Evolutionary conservation across 2,329 filamentous ascomycete genomes (phyloP).

Genomic region (Aspergillus sp.): DNA sequence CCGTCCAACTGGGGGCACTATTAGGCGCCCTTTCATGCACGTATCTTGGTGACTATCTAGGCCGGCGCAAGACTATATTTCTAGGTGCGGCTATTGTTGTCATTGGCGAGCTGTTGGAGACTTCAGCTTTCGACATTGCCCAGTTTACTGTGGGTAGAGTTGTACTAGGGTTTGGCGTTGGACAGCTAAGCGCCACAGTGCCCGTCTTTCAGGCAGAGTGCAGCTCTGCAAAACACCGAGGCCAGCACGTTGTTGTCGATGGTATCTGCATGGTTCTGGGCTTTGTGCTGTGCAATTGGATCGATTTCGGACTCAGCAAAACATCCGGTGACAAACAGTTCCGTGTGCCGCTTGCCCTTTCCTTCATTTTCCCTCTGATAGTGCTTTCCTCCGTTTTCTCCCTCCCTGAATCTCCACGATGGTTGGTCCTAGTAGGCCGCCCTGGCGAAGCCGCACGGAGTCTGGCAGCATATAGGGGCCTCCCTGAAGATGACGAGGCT

Average conservation of each 20-base stretch:
- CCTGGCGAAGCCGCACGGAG: conserved; percentile 20
- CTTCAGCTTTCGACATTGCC: background rate
- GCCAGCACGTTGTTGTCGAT: conserved; percentile 22
- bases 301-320: conserved; percentile 42
- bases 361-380: conserved; percentile 14
- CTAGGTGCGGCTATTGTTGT: conserved; percentile 41
- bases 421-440: conserved; percentile 29
- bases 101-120: conserved; percentile 14
- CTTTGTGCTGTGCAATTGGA: conserved; percentile 47
- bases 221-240: conserved; percentile 19
- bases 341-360: conserved; percentile 37
- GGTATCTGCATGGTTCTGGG: conserved; percentile 47
- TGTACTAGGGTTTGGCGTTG: background rate
- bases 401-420: conserved; percentile 38
- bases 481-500: conserved; percentile 25
- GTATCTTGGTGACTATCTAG: conserved; percentile 46
- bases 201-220: conserved; percentile 41
- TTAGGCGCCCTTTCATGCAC: conserved; percentile 21
- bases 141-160: background rate
- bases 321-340: conserved; percentile 24
- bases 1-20: conserved; percentile 16
- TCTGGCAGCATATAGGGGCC: conserved; percentile 12
- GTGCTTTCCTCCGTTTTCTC: conserved; percentile 28
- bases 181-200: conserved; percentile 4
- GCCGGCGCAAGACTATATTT: conserved; percentile 48